phyloP scores from a whole-genome alignment of 768 basidiomycete genomes.

The Leccinum olivaceopallidum region DNA sequence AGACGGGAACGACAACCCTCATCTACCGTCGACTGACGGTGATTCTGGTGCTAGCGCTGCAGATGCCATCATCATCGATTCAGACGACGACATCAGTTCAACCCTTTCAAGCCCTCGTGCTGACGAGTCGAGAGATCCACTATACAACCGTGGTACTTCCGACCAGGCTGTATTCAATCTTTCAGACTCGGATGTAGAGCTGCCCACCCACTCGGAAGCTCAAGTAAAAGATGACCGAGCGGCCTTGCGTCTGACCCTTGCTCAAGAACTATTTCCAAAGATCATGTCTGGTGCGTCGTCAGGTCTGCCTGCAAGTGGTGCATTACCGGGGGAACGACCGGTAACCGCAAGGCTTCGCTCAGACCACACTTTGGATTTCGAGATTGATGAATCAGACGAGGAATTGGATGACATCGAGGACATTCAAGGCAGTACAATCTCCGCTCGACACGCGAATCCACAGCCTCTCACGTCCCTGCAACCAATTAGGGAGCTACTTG shows the following conservation, averaged over 20 bases:
- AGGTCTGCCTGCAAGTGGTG: not conserved
- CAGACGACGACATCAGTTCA: slow-evolving; percentile 17
- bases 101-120: slow-evolving; percentile 1
- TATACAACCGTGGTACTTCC: not conserved
- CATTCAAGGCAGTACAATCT: not conserved
- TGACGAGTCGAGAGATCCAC: not conserved
- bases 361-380: slow-evolving; percentile 8
- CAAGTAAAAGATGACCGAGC: not conserved
- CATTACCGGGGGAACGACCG: not conserved
- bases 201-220: slow-evolving; percentile 3
- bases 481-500: slow-evolving; percentile 14
- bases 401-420: not conserved
- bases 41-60: slow-evolving; percentile 13
- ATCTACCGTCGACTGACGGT: not conserved
- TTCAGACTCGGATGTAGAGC: slow-evolving; percentile 15
- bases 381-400: slow-evolving; percentile 5
- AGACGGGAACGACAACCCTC: not conserved
- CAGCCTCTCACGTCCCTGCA: slow-evolving; percentile 9
- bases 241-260: not conserved
- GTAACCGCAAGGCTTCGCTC: slow-evolving; percentile 1
- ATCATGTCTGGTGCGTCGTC: not conserved
- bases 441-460: slow-evolving; percentile 3
- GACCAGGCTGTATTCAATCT: slow-evolving; percentile 2
- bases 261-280: slow-evolving; percentile 5
- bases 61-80: slow-evolving; percentile 26